phyloP scores from a whole-genome alignment of 2,329 filamentous ascomycete species.

The Pseudogymnoascus sp. region DNA sequence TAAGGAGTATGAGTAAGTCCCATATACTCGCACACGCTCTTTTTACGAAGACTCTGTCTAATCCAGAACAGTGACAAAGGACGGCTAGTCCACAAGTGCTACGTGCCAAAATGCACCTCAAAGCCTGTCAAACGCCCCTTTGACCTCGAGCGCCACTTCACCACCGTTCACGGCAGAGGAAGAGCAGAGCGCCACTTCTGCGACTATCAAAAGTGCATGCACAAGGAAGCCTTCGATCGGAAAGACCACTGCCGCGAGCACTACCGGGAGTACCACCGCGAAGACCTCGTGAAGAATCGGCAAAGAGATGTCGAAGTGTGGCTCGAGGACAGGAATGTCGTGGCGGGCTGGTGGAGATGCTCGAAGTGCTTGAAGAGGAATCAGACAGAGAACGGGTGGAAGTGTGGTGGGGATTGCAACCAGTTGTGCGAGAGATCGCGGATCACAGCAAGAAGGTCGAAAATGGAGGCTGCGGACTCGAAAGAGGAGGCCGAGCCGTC shows the following conservation, averaged over 20 bases:
- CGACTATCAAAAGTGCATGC: constrained; percentile 23
- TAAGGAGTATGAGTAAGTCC: background rate
- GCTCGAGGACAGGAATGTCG: constrained; percentile 18
- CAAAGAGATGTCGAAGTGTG: constrained; percentile 17
- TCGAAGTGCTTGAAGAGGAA: constrained; percentile 19
- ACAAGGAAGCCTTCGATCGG: constrained; percentile 33
- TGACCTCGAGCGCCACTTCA: constrained; percentile 31
- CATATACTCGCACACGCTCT: background rate
- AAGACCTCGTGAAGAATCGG: constrained; percentile 26
- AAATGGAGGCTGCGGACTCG: background rate
- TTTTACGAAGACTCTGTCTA: background rate
- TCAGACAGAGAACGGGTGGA: background rate
- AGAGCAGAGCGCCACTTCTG: constrained; percentile 22
- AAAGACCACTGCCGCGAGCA: constrained; percentile 43
- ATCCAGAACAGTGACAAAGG: background rate
- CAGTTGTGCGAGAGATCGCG: background rate
- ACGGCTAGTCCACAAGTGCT: constrained; percentile 1
- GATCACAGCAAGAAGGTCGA: background rate
- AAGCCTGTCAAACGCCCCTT: constrained; percentile 23
- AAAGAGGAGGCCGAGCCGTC: background rate
- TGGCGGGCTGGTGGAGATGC: constrained; percentile 22
- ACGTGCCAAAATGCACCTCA: background rate
- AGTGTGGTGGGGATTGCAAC: background rate
- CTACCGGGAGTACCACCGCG: constrained; percentile 38
- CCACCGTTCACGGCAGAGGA: constrained; percentile 23